phyloP scores from a whole-genome alignment of 1,284 basidiomycete genomes.

The Cutaneotrichosporon sp. region DNA sequence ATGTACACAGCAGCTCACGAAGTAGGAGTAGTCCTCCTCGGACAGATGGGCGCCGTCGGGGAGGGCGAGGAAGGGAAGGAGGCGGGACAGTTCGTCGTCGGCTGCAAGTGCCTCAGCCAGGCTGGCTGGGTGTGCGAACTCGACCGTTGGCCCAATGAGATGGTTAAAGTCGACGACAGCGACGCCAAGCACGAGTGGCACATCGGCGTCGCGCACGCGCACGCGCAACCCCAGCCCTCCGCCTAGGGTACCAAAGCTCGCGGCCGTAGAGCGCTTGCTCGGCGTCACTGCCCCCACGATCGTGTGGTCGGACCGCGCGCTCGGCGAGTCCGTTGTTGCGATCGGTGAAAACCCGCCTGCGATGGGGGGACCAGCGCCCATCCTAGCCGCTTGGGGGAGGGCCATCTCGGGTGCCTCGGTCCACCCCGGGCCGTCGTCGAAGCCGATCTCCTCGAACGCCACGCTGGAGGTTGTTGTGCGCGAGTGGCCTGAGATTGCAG shows the following conservation, averaged over 20 bases:
- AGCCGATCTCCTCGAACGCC: constrained; percentile 27
- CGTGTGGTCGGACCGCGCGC: constrained; percentile 4
- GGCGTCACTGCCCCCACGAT: background rate
- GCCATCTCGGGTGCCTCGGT: constrained; percentile 19
- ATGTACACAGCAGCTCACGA: constrained; percentile 52
- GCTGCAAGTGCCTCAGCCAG: constrained; percentile 66
- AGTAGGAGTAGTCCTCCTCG: constrained; percentile 95
- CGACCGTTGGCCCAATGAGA: constrained; percentile 83
- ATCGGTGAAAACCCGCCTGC: constrained; percentile 4
- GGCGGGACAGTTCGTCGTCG: constrained; percentile 74
- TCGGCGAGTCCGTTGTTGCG: background rate
- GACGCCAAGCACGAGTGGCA: constrained; percentile 64
- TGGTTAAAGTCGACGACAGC: constrained; percentile 90
- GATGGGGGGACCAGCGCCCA: constrained; percentile 5
- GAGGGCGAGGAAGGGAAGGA: constrained; percentile 93
- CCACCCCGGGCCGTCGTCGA: constrained; percentile 24
- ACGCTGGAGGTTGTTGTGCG: constrained; percentile 2
- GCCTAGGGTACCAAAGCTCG: background rate
- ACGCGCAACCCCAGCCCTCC: background rate
- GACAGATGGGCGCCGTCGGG: constrained; percentile 95
- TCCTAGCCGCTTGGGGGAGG: constrained; percentile 7
- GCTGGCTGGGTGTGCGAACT: constrained; percentile 63
- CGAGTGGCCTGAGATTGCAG: constrained; percentile 6
- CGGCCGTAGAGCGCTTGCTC: background rate
- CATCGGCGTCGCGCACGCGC: constrained; percentile 17